A percentile compares a stretch with the other conserved stretches of the same genome.
Evolutionary conservation across 169 alveolate species (phyloP).

Genomic region (Plasmodium adleri): DNA sequence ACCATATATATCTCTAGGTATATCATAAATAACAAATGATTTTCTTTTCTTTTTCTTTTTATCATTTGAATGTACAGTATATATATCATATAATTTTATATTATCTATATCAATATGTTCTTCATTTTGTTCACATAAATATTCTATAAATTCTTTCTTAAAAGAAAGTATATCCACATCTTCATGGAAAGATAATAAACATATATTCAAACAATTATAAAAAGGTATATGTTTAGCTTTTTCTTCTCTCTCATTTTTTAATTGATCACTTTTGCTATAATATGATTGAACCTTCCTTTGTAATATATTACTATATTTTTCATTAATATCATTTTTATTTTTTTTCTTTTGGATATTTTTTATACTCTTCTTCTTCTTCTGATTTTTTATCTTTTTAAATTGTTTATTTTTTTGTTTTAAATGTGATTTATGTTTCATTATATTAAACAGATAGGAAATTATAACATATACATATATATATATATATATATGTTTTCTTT

Average conservation of each 20-base stretch:
- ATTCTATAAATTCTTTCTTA: slow-evolving; percentile 68
- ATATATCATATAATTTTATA: slow-evolving; percentile 51
- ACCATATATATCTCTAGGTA: slow-evolving; percentile 73
- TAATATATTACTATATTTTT: slow-evolving; percentile 40
- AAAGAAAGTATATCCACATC: slow-evolving; percentile 49
- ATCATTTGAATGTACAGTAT: slow-evolving; percentile 49
- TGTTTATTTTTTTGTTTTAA: slow-evolving; percentile 60
- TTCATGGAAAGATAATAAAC: slow-evolving; percentile 61
- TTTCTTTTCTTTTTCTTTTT: slow-evolving; percentile 59
- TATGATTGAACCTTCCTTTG: slow-evolving; percentile 36
- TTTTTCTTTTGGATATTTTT: slow-evolving; percentile 25
- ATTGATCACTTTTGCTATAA: slow-evolving; percentile 18
- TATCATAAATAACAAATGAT: slow-evolving; percentile 55
- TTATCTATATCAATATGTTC: slow-evolving; percentile 23
- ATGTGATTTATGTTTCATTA: slow-evolving; percentile 68
- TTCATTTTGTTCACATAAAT: slow-evolving; percentile 58
- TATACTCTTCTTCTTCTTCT: slow-evolving; percentile 31
- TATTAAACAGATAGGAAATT: background rate
- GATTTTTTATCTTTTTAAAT: slow-evolving; percentile 43
- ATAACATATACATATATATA: too few species aligned
- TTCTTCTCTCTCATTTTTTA: slow-evolving; percentile 52
- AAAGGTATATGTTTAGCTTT: slow-evolving; percentile 61
- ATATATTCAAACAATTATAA: slow-evolving; percentile 40
- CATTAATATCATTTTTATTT: slow-evolving; percentile 23
- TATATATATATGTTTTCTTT: slow-evolving; percentile 7